A percentile compares a stretch with the other conserved stretches of the same genome.
Evolutionary conservation across 2,329 filamentous ascomycete species (phyloP).

Genomic region (Neofusicoccum sp.): DNA sequence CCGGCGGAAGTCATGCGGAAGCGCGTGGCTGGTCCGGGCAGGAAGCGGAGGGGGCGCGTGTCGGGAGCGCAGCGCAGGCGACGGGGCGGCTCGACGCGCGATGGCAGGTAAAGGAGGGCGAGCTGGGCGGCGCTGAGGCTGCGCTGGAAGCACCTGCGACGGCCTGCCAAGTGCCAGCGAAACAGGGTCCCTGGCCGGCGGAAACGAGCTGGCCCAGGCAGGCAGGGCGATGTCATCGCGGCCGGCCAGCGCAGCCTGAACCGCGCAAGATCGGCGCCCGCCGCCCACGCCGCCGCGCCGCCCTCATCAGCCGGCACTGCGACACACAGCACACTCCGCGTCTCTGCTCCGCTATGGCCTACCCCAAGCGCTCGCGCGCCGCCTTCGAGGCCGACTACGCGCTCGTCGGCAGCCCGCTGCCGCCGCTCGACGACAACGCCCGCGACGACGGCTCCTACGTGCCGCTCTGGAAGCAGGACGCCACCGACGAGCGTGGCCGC

Average conservation of each 20-base stretch:
- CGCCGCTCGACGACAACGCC: slow-evolving; percentile 69
- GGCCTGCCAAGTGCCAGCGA: slow-evolving; percentile 4
- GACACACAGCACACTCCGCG: too few species aligned
- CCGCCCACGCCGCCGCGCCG: neutral
- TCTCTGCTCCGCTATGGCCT: slow-evolving; percentile 11
- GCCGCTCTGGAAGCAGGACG: slow-evolving; percentile 97
- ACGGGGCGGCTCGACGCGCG: slow-evolving; percentile 12
- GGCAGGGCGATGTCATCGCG: neutral
- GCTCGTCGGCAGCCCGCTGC: slow-evolving; percentile 80
- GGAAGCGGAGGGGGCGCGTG: neutral
- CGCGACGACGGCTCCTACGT: slow-evolving; percentile 91
- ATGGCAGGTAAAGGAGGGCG: slow-evolving; percentile 10
- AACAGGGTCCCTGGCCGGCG: slow-evolving; percentile 11
- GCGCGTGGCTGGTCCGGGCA: slow-evolving; percentile 14
- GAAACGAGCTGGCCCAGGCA: slow-evolving; percentile 8
- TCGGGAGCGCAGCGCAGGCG: neutral
- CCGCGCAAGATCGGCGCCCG: slow-evolving; percentile 9
- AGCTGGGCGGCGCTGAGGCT: neutral
- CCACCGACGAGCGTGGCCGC: slow-evolving; percentile 85
- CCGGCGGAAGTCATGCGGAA: slow-evolving; percentile 12
- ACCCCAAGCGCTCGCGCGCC: slow-evolving; percentile 71
- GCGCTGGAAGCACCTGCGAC: slow-evolving; percentile 9
- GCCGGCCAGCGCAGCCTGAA: slow-evolving; percentile 1
- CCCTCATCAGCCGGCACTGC: too few species aligned
- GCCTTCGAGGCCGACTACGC: slow-evolving; percentile 80